Evolutionary conservation across 352 stramenopile genomes (phyloP).

Genomic region (Globisporangium echinulatum): DNA sequence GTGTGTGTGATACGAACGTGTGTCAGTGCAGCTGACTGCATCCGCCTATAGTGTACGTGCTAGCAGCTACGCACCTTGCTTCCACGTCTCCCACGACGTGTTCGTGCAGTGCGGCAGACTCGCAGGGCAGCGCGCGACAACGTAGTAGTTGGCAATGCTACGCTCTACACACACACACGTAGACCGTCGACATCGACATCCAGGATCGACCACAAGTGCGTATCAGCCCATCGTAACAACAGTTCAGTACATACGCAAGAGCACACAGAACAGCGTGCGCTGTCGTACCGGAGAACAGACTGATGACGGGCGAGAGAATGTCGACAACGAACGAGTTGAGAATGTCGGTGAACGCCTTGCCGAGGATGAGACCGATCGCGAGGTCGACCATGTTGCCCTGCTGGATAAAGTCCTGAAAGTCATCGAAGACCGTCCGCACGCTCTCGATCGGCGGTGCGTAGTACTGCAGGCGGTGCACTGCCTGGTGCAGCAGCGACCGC

Average conservation of each 20-base stretch:
- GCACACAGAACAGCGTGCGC: too few relatives aligned
- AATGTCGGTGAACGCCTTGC: slow-evolving; percentile 58
- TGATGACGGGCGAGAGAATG: slow-evolving; percentile 59
- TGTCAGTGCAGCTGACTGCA: neutral
- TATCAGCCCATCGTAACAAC: too few relatives aligned
- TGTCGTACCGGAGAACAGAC: slow-evolving; percentile 48
- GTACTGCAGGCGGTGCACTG: slow-evolving; percentile 13
- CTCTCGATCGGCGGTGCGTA: slow-evolving; percentile 23
- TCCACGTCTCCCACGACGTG: slow-evolving; percentile 55
- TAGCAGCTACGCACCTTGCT: slow-evolving; percentile 29
- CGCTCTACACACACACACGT: slow-evolving; percentile 23
- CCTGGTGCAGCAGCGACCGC: slow-evolving; percentile 13
- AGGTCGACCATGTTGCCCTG: slow-evolving; percentile 74
- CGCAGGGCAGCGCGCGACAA: slow-evolving; percentile 41
- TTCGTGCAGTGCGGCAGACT: slow-evolving; percentile 26
- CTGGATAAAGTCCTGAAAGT: slow-evolving; percentile 73
- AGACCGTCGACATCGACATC: neutral
- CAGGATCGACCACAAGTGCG: too few relatives aligned
- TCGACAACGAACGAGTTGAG: slow-evolving; percentile 67
- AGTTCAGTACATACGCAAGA: too few relatives aligned
- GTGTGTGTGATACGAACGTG: neutral
- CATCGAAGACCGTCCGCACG: slow-evolving; percentile 29
- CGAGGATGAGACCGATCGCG: slow-evolving; percentile 60
- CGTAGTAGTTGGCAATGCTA: slow-evolving; percentile 57
- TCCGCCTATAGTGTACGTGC: neutral